Evolutionary conservation across 1,284 basidiomycete genomes (phyloP), one percentile per base, ranked within the genome.

Genomic region (Pterulicium gracile): DNA sequence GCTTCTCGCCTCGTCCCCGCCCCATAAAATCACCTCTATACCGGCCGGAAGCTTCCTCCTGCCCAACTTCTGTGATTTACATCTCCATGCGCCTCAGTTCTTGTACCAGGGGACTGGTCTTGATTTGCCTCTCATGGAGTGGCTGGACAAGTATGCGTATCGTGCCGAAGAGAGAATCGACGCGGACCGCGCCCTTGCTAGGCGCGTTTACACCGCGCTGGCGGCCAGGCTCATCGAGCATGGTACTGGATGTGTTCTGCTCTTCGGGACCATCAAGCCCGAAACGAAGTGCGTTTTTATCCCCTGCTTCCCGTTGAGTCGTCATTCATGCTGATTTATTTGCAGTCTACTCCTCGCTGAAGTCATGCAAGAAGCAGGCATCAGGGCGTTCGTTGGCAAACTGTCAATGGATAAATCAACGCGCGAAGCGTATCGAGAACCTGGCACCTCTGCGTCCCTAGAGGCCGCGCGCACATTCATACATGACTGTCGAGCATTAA

Each of bases 71-170:
- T 76, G 75, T 52, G 89, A 91, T 59, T 66, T 88, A 5, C 88
- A 91, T 58, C 69, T 91, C 0, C 89, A 93, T 58, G 87, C 88
- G 0, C 87, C 88, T 1, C 89, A 92, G 58, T 90, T 85, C 58
- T 69, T 90, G 32, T 91, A 90, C 51, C 82, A 88, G 50, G 89
- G 89, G 2, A 88, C 79, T 3, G 88, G 88, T 0, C 70, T 91
- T 3, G 84, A 92, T 57, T 71, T 88, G 2, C 85, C 88, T 0
- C 64, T 93, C 27, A 83, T 91, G 79, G 62, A 86, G 56, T 92
- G 89, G 89, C 68, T 90, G 3, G 69, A 86, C 48, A 69, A 73
- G 40, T 88, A 88, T 53, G 79, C 84, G 1, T 89, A 84, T 58
- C 77, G 79, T 52, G 83, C 88, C 0, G 89, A 92, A 58, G 79